Evolutionary conservation across 768 basidiomycete genomes (phyloP).

Genomic region (Lactifluus hygrophoroides): DNA sequence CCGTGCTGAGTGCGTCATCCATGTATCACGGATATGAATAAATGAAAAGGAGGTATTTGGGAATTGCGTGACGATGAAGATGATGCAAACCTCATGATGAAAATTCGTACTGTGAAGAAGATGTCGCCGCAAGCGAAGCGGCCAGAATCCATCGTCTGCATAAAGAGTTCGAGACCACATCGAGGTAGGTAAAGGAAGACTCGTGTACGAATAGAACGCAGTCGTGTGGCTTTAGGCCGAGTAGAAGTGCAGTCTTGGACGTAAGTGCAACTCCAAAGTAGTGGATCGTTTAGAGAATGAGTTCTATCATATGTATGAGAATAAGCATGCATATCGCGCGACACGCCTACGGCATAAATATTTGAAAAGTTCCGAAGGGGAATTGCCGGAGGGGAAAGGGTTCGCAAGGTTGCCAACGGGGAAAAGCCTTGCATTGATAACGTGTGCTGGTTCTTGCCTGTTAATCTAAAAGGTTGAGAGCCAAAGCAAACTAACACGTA

Average conservation of each 20-base stretch:
- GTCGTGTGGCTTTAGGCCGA: neutral
- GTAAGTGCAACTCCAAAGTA: slow-evolving; percentile 13
- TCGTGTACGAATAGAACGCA: slow-evolving; percentile 5
- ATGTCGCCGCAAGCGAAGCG: neutral
- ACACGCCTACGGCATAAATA: slow-evolving; percentile 7
- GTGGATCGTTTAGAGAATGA: slow-evolving; percentile 15
- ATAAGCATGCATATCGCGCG: slow-evolving; percentile 4
- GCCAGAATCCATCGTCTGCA: neutral
- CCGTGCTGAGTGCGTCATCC: neutral
- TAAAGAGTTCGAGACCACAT: neutral
- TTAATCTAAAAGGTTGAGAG: slow-evolving; percentile 12
- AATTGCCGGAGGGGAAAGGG: neutral
- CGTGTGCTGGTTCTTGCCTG: neutral
- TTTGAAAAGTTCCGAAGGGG: slow-evolving; percentile 5
- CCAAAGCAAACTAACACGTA: slow-evolving; percentile 8
- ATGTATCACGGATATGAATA: slow-evolving; percentile 11
- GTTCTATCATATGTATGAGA: slow-evolving; percentile 11
- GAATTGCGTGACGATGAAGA: neutral
- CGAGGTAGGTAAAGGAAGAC: neutral
- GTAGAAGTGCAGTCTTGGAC: slow-evolving; percentile 6
- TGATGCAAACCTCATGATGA: slow-evolving; percentile 1
- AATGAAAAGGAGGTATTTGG: neutral
- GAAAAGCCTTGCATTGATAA: neutral
- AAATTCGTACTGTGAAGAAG: slow-evolving; percentile 4
- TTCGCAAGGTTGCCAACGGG: neutral